Evolutionary conservation across 139 green algal species (phyloP), one percentile per base, ranked within the genome.

Genomic region (Auxenochlorella pyrenoidosa): DNA sequence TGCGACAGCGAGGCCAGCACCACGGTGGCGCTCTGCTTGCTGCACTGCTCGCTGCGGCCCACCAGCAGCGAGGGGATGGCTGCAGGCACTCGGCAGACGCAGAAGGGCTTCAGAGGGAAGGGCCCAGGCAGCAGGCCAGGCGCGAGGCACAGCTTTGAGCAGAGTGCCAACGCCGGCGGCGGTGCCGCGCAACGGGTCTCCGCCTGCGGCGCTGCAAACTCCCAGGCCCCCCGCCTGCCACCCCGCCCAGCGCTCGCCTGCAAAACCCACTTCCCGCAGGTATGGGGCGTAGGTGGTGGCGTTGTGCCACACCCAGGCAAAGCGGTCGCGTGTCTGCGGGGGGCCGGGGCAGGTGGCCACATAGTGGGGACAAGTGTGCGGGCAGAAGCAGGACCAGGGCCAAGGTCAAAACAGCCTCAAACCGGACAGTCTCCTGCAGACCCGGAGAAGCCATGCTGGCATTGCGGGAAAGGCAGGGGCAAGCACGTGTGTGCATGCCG

Each of bases 281-380:
- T 98, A 97, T 0, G 94, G 93, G 19, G 85, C 83, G 81, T 94
- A 98, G 58, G 91, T 98, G 40, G 94, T 93, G 47, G 89, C 92
- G 36, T 98, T 90, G 36, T 93, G 72, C 88, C 90, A 96, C 68
- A 96, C 90, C 95, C 96, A 97, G 54, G 89, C 79, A 79, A 94
- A 94, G n/a, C 85, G 75, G 66, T 90, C 87, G 34, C 85, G 87
- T 36, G 78, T 92, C 77, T 90, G 88, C 73, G 75, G 54, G 30
- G 43, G 72, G 72, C 36, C 21, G 26, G 12, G 40, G 43, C 5
- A 3, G 34, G 65, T 6, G 8, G 65, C 8, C 65, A 72, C 5
- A 18, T 15, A 72, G 2, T 24, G 5, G 54, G 54, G 18, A 24
- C 10, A 24, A 4, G 16, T 24, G 54, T 63, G 54, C 54, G 22